Evolutionary conservation across 2,329 filamentous ascomycete species (phyloP), one percentile per base, ranked within the genome.

Genomic region (Alternaria longipes): DNA sequence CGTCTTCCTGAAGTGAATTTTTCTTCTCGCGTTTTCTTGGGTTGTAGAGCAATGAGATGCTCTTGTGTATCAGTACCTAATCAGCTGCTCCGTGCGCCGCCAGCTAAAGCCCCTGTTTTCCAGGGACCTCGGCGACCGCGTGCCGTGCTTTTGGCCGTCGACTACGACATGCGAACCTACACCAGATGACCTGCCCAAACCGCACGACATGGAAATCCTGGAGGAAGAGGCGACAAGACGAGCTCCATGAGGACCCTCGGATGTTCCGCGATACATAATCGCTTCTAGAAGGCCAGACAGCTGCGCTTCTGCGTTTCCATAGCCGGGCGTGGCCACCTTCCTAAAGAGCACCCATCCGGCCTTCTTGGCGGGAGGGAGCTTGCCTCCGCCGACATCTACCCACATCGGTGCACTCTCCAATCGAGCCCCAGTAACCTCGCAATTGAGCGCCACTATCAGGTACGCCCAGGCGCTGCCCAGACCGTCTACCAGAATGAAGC

Each of bases 381-480:
- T 50, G 20, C 46, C 32, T 50, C 46, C 30, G 30, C 46, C 46
- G 32, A 22, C 32, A 36, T 26, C 46, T 34, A 38, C 8, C 46
- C 46, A 34, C 32, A 26, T 36, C 30, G n/a, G 46, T 11, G 9
- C 11, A n/a, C 46, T 50, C 46, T 50, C 46, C 32, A 50, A 49
- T 49, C 22, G 32, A 34, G 46, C 46, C 18, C 11, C 46, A 34
- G 46, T 11, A 36, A 36, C 1, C 46, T 50, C 32, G 46, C 30
- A 24, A 36, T 24, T 18, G 30, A 24, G 46, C 44, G 64, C 60
- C 60, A 65, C 62, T 65, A 61, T 63, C 65, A 58, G 47, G 44
- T 26, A 24, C 22, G 65, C 65, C 65, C 56, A 67, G 62, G 6
- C 38, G 18, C 40, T 50, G 65, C 65, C 65, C 46, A 67, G 65